Evolutionary conservation across 345 rosid species (phyloP).

Genomic region (Dimocarpus longan): DNA sequence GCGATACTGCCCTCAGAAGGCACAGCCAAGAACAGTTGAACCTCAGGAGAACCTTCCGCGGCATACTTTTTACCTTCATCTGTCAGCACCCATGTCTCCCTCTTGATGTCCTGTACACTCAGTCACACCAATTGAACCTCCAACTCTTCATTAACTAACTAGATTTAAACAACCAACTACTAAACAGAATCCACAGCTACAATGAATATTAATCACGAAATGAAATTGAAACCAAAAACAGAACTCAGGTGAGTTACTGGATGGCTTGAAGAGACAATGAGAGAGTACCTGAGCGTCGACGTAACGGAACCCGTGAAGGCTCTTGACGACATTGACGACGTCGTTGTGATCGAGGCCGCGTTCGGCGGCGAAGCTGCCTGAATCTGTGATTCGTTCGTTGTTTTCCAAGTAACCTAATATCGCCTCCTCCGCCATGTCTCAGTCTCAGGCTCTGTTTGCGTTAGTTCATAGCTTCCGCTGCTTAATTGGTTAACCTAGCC

Average conservation of each 20-base stretch:
- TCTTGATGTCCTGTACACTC: constrained; percentile 62
- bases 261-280: neutral
- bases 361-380: constrained; percentile 64
- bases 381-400: constrained; percentile 60
- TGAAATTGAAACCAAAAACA: neutral
- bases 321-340: constrained; percentile 72
- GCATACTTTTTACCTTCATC: constrained; percentile 81
- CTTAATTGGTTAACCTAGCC: constrained; percentile 9
- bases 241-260: neutral
- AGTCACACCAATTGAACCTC: neutral
- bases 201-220: neutral
- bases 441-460: neutral
- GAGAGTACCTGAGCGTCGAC: constrained; percentile 58
- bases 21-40: constrained; percentile 72
- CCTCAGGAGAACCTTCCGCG: constrained; percentile 79
- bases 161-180: neutral
- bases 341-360: constrained; percentile 63
- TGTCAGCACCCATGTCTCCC: constrained; percentile 74
- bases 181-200: neutral
- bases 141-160: neutral
- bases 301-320: constrained; percentile 80
- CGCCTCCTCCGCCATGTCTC: constrained; percentile 69
- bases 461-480: neutral
- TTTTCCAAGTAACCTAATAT: constrained; percentile 55
- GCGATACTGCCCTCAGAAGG: constrained; percentile 67